Base-by-base conservation (phyloP, 2,329 filamentous ascomycete species). In the Fusarium sp. region DNA sequence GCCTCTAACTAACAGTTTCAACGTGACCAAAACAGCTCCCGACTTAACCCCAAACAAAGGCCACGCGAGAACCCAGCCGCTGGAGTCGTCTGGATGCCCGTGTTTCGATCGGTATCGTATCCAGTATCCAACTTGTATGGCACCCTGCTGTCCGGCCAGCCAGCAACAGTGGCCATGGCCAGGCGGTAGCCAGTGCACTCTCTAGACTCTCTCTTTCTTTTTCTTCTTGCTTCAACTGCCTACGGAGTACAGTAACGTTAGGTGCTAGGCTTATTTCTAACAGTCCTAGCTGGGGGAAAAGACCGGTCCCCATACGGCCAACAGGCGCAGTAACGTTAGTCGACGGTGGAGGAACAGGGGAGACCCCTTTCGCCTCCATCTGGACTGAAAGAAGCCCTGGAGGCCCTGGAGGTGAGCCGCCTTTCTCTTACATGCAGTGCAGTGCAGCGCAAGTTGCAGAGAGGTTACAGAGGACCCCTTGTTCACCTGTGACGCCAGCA, bases 401-500 rank as follows among this genome's bases (percentile, higher is more conserved):
- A 28, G 10, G 26, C 26, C 46, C 43, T 49, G 51, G 20, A 32
- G 19, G 30, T 39, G 52, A 57, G 56, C 58, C 47, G 58, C 58
- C 60, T 63, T 44, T 62, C 58, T 62, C 50, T 63, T 38, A 63
- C 58, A 56, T 44, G 49, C 39, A 9, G 20, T 42, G 39, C 39
- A 21, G 38, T 40, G 19, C 24, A 44, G 49, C 26, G 30, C 61
- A 28, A 60, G 65, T 65, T 36, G 32, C 43, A 56, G 50, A 50
- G 57, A 44, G 39, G 60, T 57, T 57, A 63, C 64, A 67, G 60
- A 72, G 38, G 55, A 43, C 47, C 66, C 68, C 70, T 59, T 70
- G 66, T 49, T 53, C 63, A 65, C 68, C 70, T 73, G 70, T 68
- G 69, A 73, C 66, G 68, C 70, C 65, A 71, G 66, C 70, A 50